A percentile compares a stretch with the other conserved stretches of the same genome.
phyloP scores from a whole-genome alignment of 495 filamentous ascomycete genomes.

The Lasiosphaeria miniovina region DNA sequence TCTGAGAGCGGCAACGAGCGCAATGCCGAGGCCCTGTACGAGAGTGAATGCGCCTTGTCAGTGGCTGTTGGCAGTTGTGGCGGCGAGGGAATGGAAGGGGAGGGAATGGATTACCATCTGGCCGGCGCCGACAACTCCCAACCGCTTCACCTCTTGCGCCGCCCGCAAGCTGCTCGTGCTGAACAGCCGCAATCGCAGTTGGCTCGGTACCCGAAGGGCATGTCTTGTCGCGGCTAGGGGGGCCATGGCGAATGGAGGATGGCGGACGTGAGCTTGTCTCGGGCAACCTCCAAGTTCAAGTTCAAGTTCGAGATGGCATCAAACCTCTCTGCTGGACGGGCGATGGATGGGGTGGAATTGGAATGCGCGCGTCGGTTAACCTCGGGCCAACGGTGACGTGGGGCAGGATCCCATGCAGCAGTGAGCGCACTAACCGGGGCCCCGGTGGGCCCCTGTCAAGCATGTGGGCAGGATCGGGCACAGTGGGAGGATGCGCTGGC shows the following conservation, averaged over 20 bases:
- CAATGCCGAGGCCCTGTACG: constrained; percentile 88
- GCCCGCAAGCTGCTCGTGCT: constrained; percentile 49
- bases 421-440: no score
- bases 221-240: constrained; percentile 31
- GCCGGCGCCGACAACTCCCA: constrained; percentile 92
- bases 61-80: not conserved
- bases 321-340: not conserved
- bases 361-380: constrained; percentile 33
- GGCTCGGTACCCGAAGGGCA: constrained; percentile 34
- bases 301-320: not conserved
- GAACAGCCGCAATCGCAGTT: constrained; percentile 49
- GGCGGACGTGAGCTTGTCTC: no score
- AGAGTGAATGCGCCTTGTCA: no score
- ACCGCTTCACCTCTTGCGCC: constrained; percentile 75
- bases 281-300: constrained; percentile 8
- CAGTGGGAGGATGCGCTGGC: no score
- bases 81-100: not conserved
- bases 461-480: no score
- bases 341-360: not conserved
- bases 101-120: constrained; percentile 70
- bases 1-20: constrained; percentile 85
- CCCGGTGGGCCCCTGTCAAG: not conserved
- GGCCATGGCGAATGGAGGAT: constrained; percentile 30
- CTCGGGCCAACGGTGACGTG: constrained; percentile 29
- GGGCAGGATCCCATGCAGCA: no score